Base-by-base conservation (phyloP, 805 yeast genomes). In the Hanseniaspora meyeri region DNA sequence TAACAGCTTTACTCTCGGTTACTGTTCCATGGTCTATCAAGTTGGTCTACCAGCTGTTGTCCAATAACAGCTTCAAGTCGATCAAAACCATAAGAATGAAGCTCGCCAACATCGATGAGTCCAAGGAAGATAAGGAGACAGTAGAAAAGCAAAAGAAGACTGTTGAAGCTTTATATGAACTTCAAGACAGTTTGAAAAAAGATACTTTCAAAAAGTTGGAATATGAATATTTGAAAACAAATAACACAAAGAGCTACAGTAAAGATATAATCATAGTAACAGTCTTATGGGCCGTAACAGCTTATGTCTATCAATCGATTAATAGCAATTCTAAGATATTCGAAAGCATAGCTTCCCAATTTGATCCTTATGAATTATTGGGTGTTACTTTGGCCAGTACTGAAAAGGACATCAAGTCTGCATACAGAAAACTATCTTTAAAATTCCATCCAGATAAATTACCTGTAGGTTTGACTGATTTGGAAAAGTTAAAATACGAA, bases 371-470 rank as follows among this genome's bases (percentile, higher is more conserved):
- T 74, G 86, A 83, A 58, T 79, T 93, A 58, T 76, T 93, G 63
- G 56, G 53, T 3, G 46, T 57, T 4, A 75, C 85, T 24, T 75
- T 77, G 46, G 74, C 82, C 38, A 81, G 97, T 10, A 65, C 79
- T 11, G 96, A 86, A 51, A 81, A 79, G 64, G 89, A 84, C 56
- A 79, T 93, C 70, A 88, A 86, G 68, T 74, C 86, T 50, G 83
- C 83, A 29, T 93, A 87, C 72, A 81, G 95, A 71, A 87, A 87
- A 71, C 76, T 93, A 53, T 87, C 97, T 2, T 72, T 91, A 63
- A 85, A 83, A 65, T 85, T 77, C 70, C 99, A 93, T 68, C 99
- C 99, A 2, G 99, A 93, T 71, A 93, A 93, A 70, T 73, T 90
- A 59, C 77, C 83, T 42, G 78, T 81, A 60, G 68, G 80, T 61